Percentiles rank a stretch among this genome's conserved stretches.
phyloP scores from a whole-genome alignment of 371 early-diverging fungal species.

The Rhizopus arrhizus region DNA sequence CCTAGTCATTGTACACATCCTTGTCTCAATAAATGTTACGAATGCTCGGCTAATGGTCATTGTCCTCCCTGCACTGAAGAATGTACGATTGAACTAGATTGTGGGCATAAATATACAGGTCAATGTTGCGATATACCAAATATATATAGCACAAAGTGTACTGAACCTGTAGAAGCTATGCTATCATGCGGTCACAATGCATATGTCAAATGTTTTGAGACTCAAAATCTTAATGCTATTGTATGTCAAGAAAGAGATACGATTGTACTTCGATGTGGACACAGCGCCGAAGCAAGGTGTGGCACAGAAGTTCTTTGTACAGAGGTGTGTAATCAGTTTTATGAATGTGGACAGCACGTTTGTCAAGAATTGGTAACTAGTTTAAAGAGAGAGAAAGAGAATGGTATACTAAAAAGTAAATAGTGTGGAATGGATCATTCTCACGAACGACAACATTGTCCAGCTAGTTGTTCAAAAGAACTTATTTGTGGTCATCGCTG shows the following conservation, averaged over 20 bases:
- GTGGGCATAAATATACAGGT: constrained; percentile 27
- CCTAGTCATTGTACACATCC: constrained; percentile 33
- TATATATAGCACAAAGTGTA: constrained; percentile 1
- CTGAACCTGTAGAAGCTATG: constrained; percentile 8
- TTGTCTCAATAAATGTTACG: constrained; percentile 37
- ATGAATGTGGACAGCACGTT: constrained; percentile 21
- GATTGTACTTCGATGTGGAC: constrained; percentile 33
- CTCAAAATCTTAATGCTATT: not conserved
- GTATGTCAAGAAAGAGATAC: constrained; percentile 8
- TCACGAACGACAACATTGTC: constrained; percentile 39
- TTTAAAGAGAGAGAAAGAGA: not conserved
- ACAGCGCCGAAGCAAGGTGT: constrained; percentile 13
- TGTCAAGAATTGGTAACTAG: constrained; percentile 22
- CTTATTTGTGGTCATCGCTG: constrained; percentile 57
- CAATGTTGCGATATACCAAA: constrained; percentile 14
- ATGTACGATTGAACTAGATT: constrained; percentile 11
- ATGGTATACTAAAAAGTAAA: not conserved
- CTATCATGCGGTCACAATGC: constrained; percentile 17
- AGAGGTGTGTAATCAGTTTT: constrained; percentile 5
- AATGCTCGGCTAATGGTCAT: constrained; percentile 21
- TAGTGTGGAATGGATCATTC: constrained; percentile 42
- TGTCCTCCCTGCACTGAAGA: constrained; percentile 41
- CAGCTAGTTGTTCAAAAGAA: constrained; percentile 40
- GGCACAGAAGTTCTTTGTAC: constrained; percentile 15
- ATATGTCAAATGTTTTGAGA: constrained; percentile 16